Conservation (phyloP, 495 filamentous ascomycete genomes). For the Aspergillus avenaceus region DNA sequence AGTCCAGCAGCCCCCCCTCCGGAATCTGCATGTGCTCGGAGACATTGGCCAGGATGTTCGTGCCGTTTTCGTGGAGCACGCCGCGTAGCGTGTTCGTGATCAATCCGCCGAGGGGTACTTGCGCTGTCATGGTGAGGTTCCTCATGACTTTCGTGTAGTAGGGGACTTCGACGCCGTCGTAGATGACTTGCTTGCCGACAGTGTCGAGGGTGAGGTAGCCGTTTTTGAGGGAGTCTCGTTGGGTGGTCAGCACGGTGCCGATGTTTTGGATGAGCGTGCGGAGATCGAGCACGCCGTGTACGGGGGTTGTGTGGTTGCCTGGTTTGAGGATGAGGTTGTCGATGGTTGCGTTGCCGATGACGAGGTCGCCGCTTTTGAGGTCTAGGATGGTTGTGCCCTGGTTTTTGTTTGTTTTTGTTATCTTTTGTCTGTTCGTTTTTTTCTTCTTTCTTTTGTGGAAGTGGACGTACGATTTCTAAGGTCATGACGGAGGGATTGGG, state of each 20-base stretch:
- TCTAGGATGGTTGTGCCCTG: constrained; percentile 30
- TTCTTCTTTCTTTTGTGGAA: background rate
- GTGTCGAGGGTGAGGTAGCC: constrained; percentile 31
- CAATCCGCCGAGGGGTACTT: constrained; percentile 23
- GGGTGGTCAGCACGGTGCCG: constrained; percentile 20
- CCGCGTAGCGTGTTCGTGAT: constrained; percentile 32
- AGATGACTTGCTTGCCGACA: constrained; percentile 26
- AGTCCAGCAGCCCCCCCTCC: background rate
- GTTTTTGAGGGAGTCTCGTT: constrained; percentile 23
- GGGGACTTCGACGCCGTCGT: constrained; percentile 30
- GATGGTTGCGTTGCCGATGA: constrained; percentile 53
- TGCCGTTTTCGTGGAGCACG: constrained; percentile 11
- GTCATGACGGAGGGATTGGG: constrained; percentile 38
- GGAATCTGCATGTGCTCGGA: background rate
- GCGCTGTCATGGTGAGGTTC: constrained; percentile 27
- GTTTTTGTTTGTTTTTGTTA: background rate
- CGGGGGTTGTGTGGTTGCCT: constrained; percentile 52
- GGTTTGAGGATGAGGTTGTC: constrained; percentile 54
- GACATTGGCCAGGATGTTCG: constrained; percentile 3
- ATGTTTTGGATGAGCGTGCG: constrained; percentile 27
- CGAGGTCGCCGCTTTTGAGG: constrained; percentile 27
- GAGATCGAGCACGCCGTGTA: constrained; percentile 40
- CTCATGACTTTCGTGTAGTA: constrained; percentile 41
- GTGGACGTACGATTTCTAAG: constrained; percentile 27
- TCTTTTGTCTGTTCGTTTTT: background rate